phyloP scores from a whole-genome alignment of 306 rosid genomes.

The Pachyrhizus erosus region DNA sequence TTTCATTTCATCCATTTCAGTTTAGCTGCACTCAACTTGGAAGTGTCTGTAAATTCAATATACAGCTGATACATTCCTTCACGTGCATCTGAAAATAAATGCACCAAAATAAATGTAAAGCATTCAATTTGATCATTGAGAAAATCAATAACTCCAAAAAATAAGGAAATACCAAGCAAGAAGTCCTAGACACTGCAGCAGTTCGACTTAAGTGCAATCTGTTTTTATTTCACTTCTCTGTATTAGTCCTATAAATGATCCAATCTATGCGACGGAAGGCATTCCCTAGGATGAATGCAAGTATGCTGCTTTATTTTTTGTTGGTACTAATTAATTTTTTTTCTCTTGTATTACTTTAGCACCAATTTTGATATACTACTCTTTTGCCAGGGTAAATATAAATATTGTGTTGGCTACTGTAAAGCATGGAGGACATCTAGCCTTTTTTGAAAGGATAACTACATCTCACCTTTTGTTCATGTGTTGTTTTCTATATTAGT shows the following conservation, averaged over 20 bases:
- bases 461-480: constrained; percentile 66
- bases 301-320: constrained; percentile 48
- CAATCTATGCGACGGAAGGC: constrained; percentile 87
- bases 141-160: no score
- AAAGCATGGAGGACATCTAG: constrained; percentile 75
- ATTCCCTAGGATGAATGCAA: constrained; percentile 99
- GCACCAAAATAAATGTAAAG: no score
- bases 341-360: neutral
- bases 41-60: no score
- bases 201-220: constrained; percentile 65
- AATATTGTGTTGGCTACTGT: constrained; percentile 68
- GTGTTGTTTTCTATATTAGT: neutral
- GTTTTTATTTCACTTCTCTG: constrained; percentile 82
- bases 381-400: constrained; percentile 56
- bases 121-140: no score
- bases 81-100: no score
- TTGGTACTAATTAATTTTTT: constrained; percentile 4
- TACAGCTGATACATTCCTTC: no score
- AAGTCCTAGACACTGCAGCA: constrained; percentile 75
- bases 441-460: constrained; percentile 74
- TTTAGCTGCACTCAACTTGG: no score
- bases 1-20: no score
- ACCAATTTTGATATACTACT: neutral
- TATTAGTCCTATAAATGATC: constrained; percentile 85
- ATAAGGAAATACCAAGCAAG: no score